A percentile compares a stretch with the other conserved stretches of the same genome.
Evolutionary conservation across 2,329 filamentous ascomycete genomes (phyloP).

Genomic region (Ilyonectria sp.): DNA sequence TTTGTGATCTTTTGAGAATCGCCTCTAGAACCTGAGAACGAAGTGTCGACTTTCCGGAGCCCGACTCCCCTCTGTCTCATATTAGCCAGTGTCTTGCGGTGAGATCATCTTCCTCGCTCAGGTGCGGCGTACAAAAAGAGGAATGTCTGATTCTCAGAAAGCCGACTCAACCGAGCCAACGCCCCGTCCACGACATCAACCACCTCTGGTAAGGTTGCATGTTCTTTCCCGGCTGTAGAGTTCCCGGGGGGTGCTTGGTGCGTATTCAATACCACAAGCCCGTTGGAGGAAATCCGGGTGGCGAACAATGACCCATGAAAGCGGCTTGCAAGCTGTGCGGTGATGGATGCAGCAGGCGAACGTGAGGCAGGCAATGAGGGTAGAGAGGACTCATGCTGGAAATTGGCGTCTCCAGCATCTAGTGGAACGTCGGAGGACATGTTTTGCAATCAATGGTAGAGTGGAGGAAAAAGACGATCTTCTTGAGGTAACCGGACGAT

Average conservation of each 20-base stretch:
- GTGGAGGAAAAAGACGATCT: no score
- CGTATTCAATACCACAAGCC: not conserved
- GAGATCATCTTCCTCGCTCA: not conserved
- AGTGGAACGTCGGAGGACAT: no score
- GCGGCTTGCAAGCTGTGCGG: constrained; percentile 4
- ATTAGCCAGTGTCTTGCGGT: not conserved
- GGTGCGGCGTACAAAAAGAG: not conserved
- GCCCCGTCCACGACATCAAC: not conserved
- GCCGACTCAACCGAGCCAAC: not conserved
- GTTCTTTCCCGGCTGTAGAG: not conserved
- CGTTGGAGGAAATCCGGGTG: not conserved
- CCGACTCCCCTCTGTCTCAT: not conserved
- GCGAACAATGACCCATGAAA: not conserved
- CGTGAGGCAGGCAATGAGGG: not conserved
- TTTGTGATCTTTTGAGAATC: no score
- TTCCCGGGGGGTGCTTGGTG: not conserved
- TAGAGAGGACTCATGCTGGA: not conserved
- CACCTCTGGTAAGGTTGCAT: not conserved
- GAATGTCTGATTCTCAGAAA: constrained; percentile 9
- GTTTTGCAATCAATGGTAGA: no score
- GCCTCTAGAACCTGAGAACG: no score
- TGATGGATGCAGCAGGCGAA: not conserved
- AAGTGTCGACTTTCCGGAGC: not conserved
- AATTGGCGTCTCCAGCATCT: no score
- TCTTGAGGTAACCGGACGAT: no score